A percentile compares a stretch with the other conserved stretches of the same genome.
Conservation (phyloP, 805 yeast genomes). For the Crinitomyces ghanaensis region DNA sequence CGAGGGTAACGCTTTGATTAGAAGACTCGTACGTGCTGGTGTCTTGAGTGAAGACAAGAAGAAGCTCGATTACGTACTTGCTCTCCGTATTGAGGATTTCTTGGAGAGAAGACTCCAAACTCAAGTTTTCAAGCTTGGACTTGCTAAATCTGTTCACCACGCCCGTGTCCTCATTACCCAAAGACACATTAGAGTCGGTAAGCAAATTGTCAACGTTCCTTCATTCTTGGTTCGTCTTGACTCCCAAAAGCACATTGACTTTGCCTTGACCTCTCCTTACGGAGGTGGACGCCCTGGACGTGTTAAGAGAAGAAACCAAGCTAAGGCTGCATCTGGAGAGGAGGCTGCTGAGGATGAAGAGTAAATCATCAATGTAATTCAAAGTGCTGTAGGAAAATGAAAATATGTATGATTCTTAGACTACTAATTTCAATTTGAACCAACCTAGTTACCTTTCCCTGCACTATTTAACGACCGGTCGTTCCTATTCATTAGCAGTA, state of each 20-base stretch:
- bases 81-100: conserved; percentile 97
- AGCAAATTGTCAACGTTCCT: conserved; percentile 97
- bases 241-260: conserved; percentile 99
- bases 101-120: conserved; percentile 99
- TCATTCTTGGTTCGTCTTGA: conserved; percentile 99
- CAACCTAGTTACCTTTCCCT: too few relatives aligned
- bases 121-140: conserved; percentile 99
- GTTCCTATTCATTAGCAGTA: too few relatives aligned
- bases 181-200: conserved; percentile 99
- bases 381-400: too few relatives aligned
- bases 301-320: conserved; percentile 89
- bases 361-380: too few relatives aligned
- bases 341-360: conserved; percentile 61
- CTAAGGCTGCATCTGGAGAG: conserved; percentile 52
- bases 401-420: too few relatives aligned
- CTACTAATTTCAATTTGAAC: too few relatives aligned
- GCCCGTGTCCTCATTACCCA: conserved; percentile 98
- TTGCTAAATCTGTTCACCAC: conserved; percentile 99
- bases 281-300: conserved; percentile 99
- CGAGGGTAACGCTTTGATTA: conserved; percentile 99
- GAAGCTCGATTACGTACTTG: conserved; percentile 99
- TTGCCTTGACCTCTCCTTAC: conserved; percentile 98
- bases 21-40: conserved; percentile 99
- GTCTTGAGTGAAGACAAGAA: conserved; percentile 97
- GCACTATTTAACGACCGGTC: too few relatives aligned